Percentiles rank a stretch among this genome's conserved stretches.
phyloP scores from a whole-genome alignment of 352 stramenopile species.

The Phytopythium boreale region DNA sequence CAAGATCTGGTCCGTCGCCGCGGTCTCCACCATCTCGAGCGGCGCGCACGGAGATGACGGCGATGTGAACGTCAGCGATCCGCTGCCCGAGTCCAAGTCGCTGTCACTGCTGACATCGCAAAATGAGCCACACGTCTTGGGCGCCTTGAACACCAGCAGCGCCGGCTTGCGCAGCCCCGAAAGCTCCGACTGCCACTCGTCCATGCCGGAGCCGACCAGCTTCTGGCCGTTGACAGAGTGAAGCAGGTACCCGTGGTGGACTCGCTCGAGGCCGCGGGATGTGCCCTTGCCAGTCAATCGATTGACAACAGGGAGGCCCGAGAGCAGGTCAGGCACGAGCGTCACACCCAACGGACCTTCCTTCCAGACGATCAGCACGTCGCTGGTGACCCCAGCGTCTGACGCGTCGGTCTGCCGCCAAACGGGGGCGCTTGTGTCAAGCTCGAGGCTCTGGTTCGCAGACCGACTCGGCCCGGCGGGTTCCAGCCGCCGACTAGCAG shows the following conservation, averaged over 20 bases:
- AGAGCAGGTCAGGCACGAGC: slow-evolving; percentile 46
- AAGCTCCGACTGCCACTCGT: slow-evolving; percentile 33
- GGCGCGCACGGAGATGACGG: slow-evolving; percentile 3
- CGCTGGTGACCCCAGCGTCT: not conserved
- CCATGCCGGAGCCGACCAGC: slow-evolving; percentile 23
- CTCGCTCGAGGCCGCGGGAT: slow-evolving; percentile 27
- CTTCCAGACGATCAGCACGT: slow-evolving; percentile 53
- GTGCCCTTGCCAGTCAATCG: slow-evolving; percentile 67
- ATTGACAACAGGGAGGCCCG: slow-evolving; percentile 47
- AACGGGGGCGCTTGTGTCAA: not conserved
- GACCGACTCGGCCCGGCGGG: not conserved
- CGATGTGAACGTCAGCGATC: slow-evolving; percentile 4
- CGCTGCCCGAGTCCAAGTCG: slow-evolving; percentile 11
- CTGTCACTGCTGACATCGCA: slow-evolving; percentile 12
- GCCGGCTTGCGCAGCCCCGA: slow-evolving; percentile 39
- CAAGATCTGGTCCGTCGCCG: slow-evolving; percentile 3
- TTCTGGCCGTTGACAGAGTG: slow-evolving; percentile 46
- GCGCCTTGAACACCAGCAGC: slow-evolving; percentile 43
- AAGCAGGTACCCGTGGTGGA: slow-evolving; percentile 46
- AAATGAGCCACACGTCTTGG: not conserved
- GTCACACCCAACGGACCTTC: slow-evolving; percentile 46
- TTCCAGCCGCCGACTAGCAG: not conserved
- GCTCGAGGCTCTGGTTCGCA: not conserved
- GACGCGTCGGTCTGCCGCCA: not conserved
- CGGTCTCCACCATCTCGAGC: slow-evolving; percentile 1